phyloP scores from a whole-genome alignment of 2,329 filamentous ascomycete species.

The Ophiostoma sp. region DNA sequence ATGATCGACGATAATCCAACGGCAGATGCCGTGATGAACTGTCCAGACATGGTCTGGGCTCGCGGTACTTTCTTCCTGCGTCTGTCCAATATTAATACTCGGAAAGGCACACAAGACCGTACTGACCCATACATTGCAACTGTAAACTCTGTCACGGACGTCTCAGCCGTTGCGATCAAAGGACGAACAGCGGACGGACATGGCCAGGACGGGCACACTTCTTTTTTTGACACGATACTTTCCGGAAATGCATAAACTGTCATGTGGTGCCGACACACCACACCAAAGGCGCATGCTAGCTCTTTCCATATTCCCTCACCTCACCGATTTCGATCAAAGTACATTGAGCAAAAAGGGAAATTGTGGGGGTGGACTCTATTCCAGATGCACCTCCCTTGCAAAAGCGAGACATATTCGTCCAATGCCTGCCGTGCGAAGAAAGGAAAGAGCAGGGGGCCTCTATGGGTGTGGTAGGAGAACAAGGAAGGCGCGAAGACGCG shows the following conservation, averaged over 20 bases:
- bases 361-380: conserved; percentile 1
- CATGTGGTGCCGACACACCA: background rate
- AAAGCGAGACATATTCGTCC: background rate
- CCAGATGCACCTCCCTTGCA: background rate
- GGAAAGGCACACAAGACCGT: background rate
- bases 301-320: background rate
- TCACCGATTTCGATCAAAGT: background rate
- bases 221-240: too few species aligned
- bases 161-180: background rate
- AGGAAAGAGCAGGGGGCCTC: background rate
- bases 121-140: background rate
- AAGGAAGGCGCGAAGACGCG: conserved; percentile 7
- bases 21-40: background rate
- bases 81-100: background rate
- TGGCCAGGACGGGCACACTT: background rate
- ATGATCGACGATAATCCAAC: background rate
- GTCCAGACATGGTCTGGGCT: background rate
- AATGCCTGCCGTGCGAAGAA: background rate
- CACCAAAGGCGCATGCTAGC: background rate
- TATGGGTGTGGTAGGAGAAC: background rate
- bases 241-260: background rate
- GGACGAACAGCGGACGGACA: background rate
- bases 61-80: background rate
- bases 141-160: background rate
- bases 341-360: background rate